phyloP scores from a whole-genome alignment of 495 filamentous ascomycete species.

The Aspergillus carlsbadensis region DNA sequence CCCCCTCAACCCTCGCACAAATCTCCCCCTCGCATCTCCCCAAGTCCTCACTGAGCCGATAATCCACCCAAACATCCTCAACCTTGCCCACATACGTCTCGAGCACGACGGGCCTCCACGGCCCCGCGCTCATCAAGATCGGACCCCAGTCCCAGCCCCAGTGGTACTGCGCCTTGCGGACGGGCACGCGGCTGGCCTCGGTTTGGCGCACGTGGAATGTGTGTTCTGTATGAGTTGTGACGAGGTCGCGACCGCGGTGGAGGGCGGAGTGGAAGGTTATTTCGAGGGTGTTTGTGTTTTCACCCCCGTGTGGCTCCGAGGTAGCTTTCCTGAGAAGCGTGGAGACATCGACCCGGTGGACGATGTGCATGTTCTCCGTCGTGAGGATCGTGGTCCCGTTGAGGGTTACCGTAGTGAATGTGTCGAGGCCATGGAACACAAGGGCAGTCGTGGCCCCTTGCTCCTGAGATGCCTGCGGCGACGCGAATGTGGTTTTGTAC shows the following conservation, averaged over 20 bases:
- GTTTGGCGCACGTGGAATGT: constrained; percentile 58
- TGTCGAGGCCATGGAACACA: constrained; percentile 39
- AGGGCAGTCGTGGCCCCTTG: not conserved
- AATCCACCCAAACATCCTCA: constrained; percentile 10
- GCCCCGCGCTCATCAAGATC: constrained; percentile 65
- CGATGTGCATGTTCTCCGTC: constrained; percentile 71
- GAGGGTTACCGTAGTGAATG: constrained; percentile 65
- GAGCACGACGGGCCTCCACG: constrained; percentile 68
- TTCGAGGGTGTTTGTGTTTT: constrained; percentile 16
- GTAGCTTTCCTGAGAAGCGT: constrained; percentile 27
- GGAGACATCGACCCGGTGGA: constrained; percentile 59
- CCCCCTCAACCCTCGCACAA: not conserved
- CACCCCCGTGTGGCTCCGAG: constrained; percentile 1
- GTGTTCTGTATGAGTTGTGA: constrained; percentile 37
- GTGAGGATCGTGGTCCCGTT: constrained; percentile 64
- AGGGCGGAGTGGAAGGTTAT: constrained; percentile 42
- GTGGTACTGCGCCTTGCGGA: constrained; percentile 75
- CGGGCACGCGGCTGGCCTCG: constrained; percentile 60
- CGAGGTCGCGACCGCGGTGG: constrained; percentile 33
- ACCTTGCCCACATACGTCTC: constrained; percentile 62
- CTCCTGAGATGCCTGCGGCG: not conserved
- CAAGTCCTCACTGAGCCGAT: not conserved
- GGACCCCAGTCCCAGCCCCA: constrained; percentile 89
- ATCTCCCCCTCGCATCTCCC: constrained; percentile 1
- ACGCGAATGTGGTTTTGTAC: constrained; percentile 25